Base-by-base conservation (phyloP, 2,329 filamentous ascomycete species). In the Fragosphaeria purpurea region DNA sequence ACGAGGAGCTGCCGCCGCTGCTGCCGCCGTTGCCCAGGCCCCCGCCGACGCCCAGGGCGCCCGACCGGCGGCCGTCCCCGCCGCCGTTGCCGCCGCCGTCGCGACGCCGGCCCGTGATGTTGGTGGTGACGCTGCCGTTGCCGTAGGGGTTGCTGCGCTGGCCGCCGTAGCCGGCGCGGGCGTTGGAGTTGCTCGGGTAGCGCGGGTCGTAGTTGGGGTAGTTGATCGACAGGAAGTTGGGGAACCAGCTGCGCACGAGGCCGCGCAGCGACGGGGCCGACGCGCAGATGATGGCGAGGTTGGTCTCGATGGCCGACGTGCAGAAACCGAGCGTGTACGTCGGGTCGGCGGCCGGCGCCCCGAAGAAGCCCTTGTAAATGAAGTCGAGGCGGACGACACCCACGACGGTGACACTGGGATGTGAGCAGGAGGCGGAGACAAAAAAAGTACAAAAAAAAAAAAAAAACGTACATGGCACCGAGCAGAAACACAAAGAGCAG, bases 271-370 rank as follows among this genome's bases (percentile, higher is more conserved):
- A 47, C 31, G 51, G 51, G 1, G 67, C 68, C 6, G 67, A 70
- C 39, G 67, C 68, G 22, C 67, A 70, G 51, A 70, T 66, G 42
- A 71, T 59, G 13, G 67, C 68, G 8, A 69, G 62, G 57, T 70
- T 70, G 32, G 65, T 66, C 59, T 71, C 70, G 45, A 69, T 63
- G 33, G 59, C 63, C 1, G 64, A 67, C 11, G 61, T 64, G 50
- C 64, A 58, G 54, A 68, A 67, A 45, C 64, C 62, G 35, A 67
- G 60, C 54, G 61, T 63, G 54, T 58, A 60, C 7, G 61, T 62
- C 4, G 61, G 55, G 48, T 62, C 61, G 12, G 58, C n/a, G 4
- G 50, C 49, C 12, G 60, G 51, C 6, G 51, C 35, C 7, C 62
- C 48, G 55, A 65, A 67, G 2, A 67, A 58, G 5, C 61, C 62